Evolutionary conservation across 2,329 filamentous ascomycete species (phyloP).

Genomic region (Colletotrichum sublineola): DNA sequence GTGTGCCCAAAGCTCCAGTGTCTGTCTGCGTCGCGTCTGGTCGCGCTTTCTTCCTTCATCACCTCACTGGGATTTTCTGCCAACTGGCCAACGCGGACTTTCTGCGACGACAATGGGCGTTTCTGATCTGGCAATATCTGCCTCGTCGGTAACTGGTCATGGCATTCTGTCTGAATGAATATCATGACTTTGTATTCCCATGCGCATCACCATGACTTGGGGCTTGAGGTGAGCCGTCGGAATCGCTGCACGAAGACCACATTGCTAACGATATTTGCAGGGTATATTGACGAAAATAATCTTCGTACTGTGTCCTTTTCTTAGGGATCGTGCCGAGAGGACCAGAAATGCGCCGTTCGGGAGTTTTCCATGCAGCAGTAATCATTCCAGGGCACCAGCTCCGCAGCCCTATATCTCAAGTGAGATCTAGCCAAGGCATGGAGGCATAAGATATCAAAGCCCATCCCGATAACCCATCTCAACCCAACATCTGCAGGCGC

Average conservation of each 20-base stretch:
- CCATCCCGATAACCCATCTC: neutral
- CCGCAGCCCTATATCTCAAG: neutral
- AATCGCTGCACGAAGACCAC: neutral
- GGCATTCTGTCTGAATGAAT: no score
- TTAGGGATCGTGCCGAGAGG: neutral
- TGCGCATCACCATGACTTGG: neutral
- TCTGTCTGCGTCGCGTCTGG: conserved; percentile 16
- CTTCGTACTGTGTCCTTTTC: neutral
- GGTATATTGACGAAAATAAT: neutral
- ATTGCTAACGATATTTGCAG: neutral
- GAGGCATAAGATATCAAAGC: neutral
- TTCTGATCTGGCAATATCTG: neutral
- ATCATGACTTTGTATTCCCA: no score
- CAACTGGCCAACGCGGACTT: neutral
- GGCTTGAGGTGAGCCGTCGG: neutral
- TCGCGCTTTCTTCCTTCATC: conserved; percentile 9
- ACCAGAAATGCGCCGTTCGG: neutral
- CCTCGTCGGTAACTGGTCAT: neutral
- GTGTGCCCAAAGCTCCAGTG: neutral
- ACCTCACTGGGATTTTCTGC: neutral
- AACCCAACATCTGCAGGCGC: neutral
- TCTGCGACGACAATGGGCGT: neutral
- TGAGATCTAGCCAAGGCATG: neutral
- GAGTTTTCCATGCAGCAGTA: neutral
- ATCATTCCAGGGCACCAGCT: neutral